Evolutionary conservation across 2,329 filamentous ascomycete species (phyloP).

Genomic region (Gaeumannomyces sp.): DNA sequence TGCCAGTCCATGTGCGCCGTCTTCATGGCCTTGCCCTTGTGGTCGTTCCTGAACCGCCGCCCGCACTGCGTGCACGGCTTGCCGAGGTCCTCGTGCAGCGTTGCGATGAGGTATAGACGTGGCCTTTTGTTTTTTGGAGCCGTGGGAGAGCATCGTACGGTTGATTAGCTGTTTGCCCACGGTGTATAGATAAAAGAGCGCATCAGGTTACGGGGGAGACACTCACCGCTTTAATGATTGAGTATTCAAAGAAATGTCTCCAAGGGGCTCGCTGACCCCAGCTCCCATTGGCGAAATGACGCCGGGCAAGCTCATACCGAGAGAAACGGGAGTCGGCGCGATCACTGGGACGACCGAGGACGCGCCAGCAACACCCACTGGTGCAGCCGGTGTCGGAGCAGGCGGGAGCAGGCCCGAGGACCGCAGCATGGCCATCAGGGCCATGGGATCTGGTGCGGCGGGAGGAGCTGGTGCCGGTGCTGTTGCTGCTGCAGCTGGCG

Average conservation of each 20-base stretch:
- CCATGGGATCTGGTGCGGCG: slow-evolving; percentile 41
- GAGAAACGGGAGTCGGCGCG: slow-evolving; percentile 11
- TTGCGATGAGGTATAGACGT: slow-evolving; percentile 38
- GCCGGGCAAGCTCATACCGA: slow-evolving; percentile 24
- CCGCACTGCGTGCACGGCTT: slow-evolving; percentile 90
- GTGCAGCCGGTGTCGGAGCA: slow-evolving; percentile 27
- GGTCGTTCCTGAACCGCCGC: slow-evolving; percentile 71
- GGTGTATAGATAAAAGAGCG: slow-evolving; percentile 62
- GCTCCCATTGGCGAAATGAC: slow-evolving; percentile 19
- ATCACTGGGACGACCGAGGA: slow-evolving; percentile 21
- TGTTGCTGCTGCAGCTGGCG: slow-evolving; percentile 27
- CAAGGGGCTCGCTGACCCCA: slow-evolving; percentile 25
- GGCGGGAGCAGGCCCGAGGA: slow-evolving; percentile 59
- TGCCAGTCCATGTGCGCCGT: slow-evolving; percentile 96
- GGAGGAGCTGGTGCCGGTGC: slow-evolving; percentile 23
- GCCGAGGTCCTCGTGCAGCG: slow-evolving; percentile 74
- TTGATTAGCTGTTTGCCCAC: neutral
- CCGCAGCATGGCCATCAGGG: slow-evolving; percentile 61
- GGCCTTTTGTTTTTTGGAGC: neutral
- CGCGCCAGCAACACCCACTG: too few species aligned
- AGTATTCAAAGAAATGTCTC: slow-evolving; percentile 54
- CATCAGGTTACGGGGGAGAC: slow-evolving; percentile 25
- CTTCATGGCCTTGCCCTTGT: slow-evolving; percentile 78
- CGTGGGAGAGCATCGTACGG: slow-evolving; percentile 31
- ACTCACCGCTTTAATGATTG: slow-evolving; percentile 69